Conservation (phyloP, 2,329 filamentous ascomycete genomes). For the Phialemonium atrogriseum region DNA sequence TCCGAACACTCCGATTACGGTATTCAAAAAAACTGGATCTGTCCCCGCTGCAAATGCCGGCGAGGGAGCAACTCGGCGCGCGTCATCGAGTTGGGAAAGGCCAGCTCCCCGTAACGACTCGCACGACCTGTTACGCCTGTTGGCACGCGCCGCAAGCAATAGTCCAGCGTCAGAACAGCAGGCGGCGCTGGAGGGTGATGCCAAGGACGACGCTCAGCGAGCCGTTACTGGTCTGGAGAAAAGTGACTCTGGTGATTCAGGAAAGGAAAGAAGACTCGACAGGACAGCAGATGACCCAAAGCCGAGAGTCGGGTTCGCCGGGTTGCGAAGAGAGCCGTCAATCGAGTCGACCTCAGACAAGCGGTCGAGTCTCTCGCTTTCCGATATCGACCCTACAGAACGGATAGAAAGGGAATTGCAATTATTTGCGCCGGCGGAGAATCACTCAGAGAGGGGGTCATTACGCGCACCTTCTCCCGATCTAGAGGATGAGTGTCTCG, state of each 20-base stretch:
- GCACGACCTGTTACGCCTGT: constrained; percentile 38
- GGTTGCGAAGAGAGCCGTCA: constrained; percentile 33
- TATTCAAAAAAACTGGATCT: constrained; percentile 17
- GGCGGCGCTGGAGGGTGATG: constrained; percentile 6
- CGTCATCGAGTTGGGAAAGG: constrained; percentile 2
- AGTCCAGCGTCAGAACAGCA: constrained; percentile 29
- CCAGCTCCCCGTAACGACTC: constrained; percentile 28
- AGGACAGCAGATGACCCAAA: constrained; percentile 16
- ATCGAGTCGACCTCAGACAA: constrained; percentile 40
- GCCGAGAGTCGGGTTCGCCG: constrained; percentile 38
- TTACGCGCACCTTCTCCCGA: constrained; percentile 40
- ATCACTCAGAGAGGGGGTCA: constrained; percentile 48
- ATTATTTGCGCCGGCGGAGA: constrained; percentile 46
- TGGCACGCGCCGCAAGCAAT: constrained; percentile 38
- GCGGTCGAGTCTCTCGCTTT: constrained; percentile 35
- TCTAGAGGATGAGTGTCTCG: constrained; percentile 25
- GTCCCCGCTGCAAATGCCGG: not conserved
- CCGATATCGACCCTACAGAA: constrained; percentile 46
- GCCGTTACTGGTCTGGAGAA: constrained; percentile 5
- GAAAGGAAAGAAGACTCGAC: constrained; percentile 7
- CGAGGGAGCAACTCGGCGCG: not conserved
- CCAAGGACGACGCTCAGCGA: constrained; percentile 1
- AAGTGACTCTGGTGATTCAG: not conserved
- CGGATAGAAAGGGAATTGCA: constrained; percentile 49
- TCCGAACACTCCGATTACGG: constrained; percentile 31